A percentile compares a stretch with the other conserved stretches of the same genome.
phyloP scores from a whole-genome alignment of 208 protist genomes.

The Spongospora subterranea region DNA sequence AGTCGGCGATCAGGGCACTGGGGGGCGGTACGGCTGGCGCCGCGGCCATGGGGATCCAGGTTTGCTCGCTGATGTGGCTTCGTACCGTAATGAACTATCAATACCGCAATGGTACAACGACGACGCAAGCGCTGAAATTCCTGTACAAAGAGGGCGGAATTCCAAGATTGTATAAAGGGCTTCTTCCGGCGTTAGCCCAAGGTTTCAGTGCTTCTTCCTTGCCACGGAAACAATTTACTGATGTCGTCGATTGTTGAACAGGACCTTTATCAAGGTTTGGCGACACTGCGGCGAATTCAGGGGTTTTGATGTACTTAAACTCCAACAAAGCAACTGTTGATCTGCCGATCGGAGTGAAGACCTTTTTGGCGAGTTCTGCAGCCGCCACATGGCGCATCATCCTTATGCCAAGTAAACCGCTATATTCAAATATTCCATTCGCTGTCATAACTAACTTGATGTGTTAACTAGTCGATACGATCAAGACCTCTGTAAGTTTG shows the following conservation, averaged over 20 bases:
- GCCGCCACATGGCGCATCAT: constrained; percentile 73
- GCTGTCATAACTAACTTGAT: background rate
- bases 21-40: constrained; percentile 71
- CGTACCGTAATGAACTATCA: constrained; percentile 82
- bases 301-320: constrained; percentile 74
- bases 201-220: too few relatives aligned
- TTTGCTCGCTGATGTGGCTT: constrained; percentile 75
- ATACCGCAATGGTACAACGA: constrained; percentile 73
- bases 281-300: constrained; percentile 78
- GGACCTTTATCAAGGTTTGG: constrained; percentile 76
- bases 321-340: constrained; percentile 65
- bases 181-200: constrained; percentile 73
- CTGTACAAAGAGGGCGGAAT: constrained; percentile 76
- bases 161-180: constrained; percentile 74
- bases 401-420: constrained; percentile 70
- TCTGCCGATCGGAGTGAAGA: constrained; percentile 74
- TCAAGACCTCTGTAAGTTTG: constrained; percentile 69
- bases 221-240: constrained; percentile 20
- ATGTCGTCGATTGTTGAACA: constrained; percentile 27
- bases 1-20: background rate
- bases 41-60: constrained; percentile 71
- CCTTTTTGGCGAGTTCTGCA: constrained; percentile 68
- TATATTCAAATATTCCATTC: too few relatives aligned
- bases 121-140: constrained; percentile 64
- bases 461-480: constrained; percentile 69